A percentile compares a stretch with the other conserved stretches of the same genome.
Conservation (phyloP, 2,329 filamentous ascomycete species). For the Sporothrix pallida region DNA sequence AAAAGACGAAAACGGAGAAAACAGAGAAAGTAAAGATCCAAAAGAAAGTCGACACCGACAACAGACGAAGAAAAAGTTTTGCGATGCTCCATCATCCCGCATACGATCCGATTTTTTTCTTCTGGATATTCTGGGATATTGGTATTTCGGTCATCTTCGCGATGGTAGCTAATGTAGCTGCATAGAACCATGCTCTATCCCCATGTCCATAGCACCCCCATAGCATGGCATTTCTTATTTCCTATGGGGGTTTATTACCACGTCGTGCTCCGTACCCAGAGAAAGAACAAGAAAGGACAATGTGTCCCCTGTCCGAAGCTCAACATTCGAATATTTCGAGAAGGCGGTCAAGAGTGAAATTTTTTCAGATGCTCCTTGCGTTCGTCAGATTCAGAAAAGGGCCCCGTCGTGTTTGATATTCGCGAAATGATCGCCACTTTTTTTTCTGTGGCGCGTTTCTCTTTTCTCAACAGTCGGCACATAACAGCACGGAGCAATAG, state of each 20-base stretch:
- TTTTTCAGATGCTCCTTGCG: neutral
- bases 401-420: conserved; percentile 26
- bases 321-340: conserved; percentile 19
- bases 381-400: conserved; percentile 14
- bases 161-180: neutral
- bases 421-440: conserved; percentile 24
- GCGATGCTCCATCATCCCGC: conserved; percentile 8
- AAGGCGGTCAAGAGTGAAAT: conserved; percentile 28
- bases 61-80: neutral
- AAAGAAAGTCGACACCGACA: neutral
- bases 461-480: neutral
- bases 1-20: neutral
- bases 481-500: neutral
- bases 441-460: neutral
- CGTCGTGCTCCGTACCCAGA: conserved; percentile 6
- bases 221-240: conserved; percentile 1
- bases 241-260: conserved; percentile 13
- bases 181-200: neutral
- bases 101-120: neutral
- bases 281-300: neutral
- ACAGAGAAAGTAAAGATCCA: neutral
- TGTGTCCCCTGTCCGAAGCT: conserved; percentile 6
- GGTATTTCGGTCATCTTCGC: neutral
- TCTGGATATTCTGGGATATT: neutral
- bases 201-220: conserved; percentile 21